Base-by-base conservation (phyloP, 768 basidiomycete species). In the Pisolithus tinctorius region DNA sequence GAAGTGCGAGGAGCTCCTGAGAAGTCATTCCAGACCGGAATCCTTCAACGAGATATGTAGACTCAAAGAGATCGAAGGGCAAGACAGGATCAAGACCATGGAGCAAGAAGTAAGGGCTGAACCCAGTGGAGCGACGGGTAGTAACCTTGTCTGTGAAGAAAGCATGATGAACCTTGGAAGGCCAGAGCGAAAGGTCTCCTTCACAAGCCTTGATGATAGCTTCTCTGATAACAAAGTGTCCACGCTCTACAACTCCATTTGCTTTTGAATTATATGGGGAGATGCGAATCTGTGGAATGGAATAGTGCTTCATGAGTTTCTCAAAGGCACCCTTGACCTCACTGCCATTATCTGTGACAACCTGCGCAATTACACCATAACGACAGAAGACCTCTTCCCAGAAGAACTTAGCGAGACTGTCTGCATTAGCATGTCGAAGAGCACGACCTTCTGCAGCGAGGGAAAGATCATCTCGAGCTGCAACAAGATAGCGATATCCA, bases 231-330 rank as follows among this genome's bases (percentile, higher is more conserved):
- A 46, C 61, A 14, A 51, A 62, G 34, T 72, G 71, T 14, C 64
- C 59, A 11, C 63, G 47, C 60, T 73, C 70, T 1, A 73, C 68
- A 17, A 72, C 61, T 38, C 72, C 68, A 47, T 71, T 71, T 4
- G 62, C 70, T 47, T 60, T 57, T 1, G 65, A 65, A 48, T 73
- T 72, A 48, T 71, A 71, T 2, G 64, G 55, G 1, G 63, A 69
- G 16, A 72, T 55, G 2, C 4, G 10, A 20, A 56, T 54, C 2
- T 46, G 49, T 0, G 6, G 14, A 4, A 53, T 41, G 0, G 5
- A 43, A 1, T 53, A 53, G 1, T 14, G 0, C 0, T 3, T 0
- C 1, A 39, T 16, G 1, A 50, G 31, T 0, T 13, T 9, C 3
- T 40, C 16, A 0, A 25, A 7, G 0, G 46, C 49, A 16, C 34